Evolutionary conservation across 495 filamentous ascomycete genomes (phyloP), one percentile per base, ranked within the genome.

Genomic region (Neurospora sp.): DNA sequence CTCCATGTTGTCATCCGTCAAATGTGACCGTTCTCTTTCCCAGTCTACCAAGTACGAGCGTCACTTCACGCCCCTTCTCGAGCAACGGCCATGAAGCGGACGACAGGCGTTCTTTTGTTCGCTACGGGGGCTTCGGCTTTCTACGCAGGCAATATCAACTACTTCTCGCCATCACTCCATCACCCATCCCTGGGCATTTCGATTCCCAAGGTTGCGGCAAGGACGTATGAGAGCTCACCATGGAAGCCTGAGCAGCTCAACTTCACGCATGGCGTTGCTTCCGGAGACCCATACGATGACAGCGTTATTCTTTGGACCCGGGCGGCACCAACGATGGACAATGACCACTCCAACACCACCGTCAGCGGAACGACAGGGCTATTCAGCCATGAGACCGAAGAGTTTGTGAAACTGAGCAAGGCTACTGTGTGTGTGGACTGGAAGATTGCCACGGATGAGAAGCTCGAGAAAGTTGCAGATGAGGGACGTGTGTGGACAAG

Each of bases 191-290:
- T 91, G 18, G 89, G 87, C 18, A 83, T 91, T 37, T 84, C 86
- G 10, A 84, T 88, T 38, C 84, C 77, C 37, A 85, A 82, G 70
- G 83, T 87, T 70, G 78, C 81, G 2, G 78, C 78, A 38, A 74
- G 82, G 70, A 80, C 78, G 5, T 73, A 74, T 44, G 80, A 79
- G 5, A 79, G 76, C 42, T 82, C 85, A 23, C 75, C 79, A 8
- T 83, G 84, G 80, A 75, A 80, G 44, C 75, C 87, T 2, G 23
- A 7, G 20, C 44, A 85, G 73, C 81, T 91, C 60, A 85, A 86
- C 74, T 92, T 93, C 78, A 92, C 90, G 9, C 91, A 92, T 74
- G 88, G 90, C 73, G 85, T 92, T 12, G 90, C 91, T n/a, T 90
- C 88, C 20, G 91, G 91, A 11, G 91, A 93, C 75, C 91, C 91